Evolutionary conservation across 2,329 filamentous ascomycete species (phyloP).

Genomic region (Ploettnerulaceae sp.): DNA sequence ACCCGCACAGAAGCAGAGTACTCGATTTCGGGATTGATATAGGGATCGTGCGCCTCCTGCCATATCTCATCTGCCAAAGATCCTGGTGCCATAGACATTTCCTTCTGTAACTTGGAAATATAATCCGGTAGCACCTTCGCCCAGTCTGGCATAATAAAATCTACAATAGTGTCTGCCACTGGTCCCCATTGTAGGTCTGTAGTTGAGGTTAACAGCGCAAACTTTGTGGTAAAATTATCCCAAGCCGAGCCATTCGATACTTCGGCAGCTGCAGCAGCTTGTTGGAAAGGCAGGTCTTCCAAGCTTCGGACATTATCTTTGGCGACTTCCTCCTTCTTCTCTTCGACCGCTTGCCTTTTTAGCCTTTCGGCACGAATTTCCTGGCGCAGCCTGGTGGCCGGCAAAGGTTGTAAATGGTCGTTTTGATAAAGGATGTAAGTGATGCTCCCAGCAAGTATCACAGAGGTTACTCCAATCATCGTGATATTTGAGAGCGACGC

Average conservation of each 20-base stretch:
- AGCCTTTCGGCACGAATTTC: conserved; percentile 23
- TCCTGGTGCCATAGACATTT: conserved; percentile 81
- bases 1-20: conserved; percentile 79
- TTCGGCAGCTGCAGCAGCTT: conserved; percentile 12
- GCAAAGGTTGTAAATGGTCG: conserved; percentile 31
- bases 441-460: conserved; percentile 24
- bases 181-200: conserved; percentile 51
- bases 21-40: conserved; percentile 79
- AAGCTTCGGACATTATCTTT: conserved; percentile 26
- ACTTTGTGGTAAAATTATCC: conserved; percentile 29
- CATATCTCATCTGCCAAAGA: conserved; percentile 91
- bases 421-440: conserved; percentile 32
- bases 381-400: conserved; percentile 28
- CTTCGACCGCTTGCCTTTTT: conserved; percentile 15
- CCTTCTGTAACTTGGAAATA: conserved; percentile 76
- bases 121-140: conserved; percentile 69
- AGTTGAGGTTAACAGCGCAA: conserved; percentile 44
- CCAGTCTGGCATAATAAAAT: conserved; percentile 78
- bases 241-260: conserved; percentile 30
- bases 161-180: conserved; percentile 57
- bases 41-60: conserved; percentile 80
- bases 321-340: conserved; percentile 23
- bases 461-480: conserved; percentile 25
- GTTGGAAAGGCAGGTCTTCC: conserved; percentile 26
- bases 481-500: conserved; percentile 15